Base-by-base conservation (phyloP, 2,329 filamentous ascomycete genomes). In the Cladosporium oxysporum region DNA sequence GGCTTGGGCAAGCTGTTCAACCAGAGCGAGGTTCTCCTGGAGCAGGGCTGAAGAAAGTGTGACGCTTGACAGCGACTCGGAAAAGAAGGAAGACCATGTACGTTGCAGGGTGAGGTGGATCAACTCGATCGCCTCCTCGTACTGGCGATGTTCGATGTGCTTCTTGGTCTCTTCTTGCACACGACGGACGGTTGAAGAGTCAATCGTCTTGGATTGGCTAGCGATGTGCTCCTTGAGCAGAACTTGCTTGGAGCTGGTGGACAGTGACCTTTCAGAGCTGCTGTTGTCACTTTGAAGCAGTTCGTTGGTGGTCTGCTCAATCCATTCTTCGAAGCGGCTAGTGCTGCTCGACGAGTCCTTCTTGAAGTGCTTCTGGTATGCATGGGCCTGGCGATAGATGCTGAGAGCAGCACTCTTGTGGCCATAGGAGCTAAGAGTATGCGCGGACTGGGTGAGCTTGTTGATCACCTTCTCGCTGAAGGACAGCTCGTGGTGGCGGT, bases 31-130 rank as follows among this genome's bases (percentile, higher is more conserved):
- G 7, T 77, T 80, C 66, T 81, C 77, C n/a, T 83, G 79, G 0
- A 79, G 73, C 66, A 83, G 78, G 1, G 76, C 76, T 1, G 75
- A 70, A 0, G 82, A 80, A 33, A 83, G 75, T 1, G 75, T 75
- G 1, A 85, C 79, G 50, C 69, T 68, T 16, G 71, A 68, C 18
- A 82, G 72, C 0, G 80, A 81, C 21, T 75, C 74, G 14, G 80
- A 76, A 57, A 84, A 79, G 64, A 85, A 76, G 0, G 79, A 78
- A 1, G 79, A 76, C 83, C 83, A 85, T 3, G 81, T 78, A 5
- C 76, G 75, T 47, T 78, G 76, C 33, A 85, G 72, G 11, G 83
- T 79, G 26, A 74, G 75, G 61, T 82, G 81, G 41, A 84, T 76
- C n/a, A 83, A 73, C 0, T 74, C 77, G 28, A 81, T 80, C 3